Conservation (phyloP, 805 yeast genomes). For the Candida silvatica region DNA sequence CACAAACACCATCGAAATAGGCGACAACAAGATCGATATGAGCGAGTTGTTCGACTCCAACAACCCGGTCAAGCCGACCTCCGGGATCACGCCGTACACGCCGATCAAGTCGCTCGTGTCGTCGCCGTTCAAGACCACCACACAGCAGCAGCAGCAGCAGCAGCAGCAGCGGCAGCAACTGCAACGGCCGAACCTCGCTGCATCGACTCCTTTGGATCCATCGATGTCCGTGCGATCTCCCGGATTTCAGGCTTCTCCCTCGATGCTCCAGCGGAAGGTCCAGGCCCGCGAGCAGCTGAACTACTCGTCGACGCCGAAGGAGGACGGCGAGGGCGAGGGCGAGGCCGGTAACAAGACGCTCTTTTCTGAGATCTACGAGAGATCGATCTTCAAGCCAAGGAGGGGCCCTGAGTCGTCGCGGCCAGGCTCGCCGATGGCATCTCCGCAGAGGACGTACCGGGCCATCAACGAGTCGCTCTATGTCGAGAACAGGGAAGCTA, state of each 20-base stretch:
- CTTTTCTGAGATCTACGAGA: constrained; percentile 1
- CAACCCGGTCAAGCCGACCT: constrained; percentile 3
- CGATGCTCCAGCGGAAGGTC: constrained; percentile 11
- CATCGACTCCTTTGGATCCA: constrained; percentile 1
- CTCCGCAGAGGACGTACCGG: not conserved
- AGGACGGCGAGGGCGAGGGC: no score
- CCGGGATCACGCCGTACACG: constrained; percentile 14
- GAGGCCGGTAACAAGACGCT: not conserved
- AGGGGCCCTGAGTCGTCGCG: no score
- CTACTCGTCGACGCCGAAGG: not conserved
- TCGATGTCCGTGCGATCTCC: not conserved
- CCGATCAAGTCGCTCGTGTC: constrained; percentile 25
- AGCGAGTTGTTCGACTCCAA: constrained; percentile 1
- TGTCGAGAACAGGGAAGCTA: not conserved
- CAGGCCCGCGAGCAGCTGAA: constrained; percentile 3
- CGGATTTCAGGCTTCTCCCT: constrained; percentile 6
- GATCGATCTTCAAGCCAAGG: constrained; percentile 5
- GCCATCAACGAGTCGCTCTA: not conserved
- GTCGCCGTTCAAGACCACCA: constrained; percentile 22
- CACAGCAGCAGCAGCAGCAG: not conserved
- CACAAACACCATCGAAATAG: constrained; percentile 3
- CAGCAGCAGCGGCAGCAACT: not conserved
- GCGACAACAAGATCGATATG: constrained; percentile 1
- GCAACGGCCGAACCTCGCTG: not conserved
- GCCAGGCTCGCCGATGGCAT: constrained; percentile 2